Conservation (phyloP, 179 eudicot species). For the Carnegiea gigantea region DNA sequence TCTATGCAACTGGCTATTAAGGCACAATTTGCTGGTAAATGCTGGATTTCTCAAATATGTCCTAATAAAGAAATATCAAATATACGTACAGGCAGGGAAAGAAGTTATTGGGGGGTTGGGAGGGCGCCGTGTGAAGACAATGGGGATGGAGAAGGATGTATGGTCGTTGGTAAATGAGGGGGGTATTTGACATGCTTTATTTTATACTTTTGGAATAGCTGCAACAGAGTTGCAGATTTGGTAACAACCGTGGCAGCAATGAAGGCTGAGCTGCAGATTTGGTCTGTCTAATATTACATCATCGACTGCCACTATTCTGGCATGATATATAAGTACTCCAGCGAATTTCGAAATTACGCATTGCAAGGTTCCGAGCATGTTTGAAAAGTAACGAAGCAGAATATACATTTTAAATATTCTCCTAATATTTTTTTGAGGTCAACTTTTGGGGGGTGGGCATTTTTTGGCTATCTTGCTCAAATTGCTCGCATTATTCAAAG, state of each 20-base stretch:
- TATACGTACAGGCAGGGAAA: not conserved
- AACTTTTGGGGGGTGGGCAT: not conserved
- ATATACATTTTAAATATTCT: not conserved
- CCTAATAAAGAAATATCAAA: not conserved
- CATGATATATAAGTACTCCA: not conserved
- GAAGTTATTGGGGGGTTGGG: not conserved
- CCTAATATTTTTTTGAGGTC: too few relatives aligned
- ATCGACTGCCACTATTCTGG: not conserved
- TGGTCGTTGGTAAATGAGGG: not conserved
- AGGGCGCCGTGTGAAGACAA: not conserved
- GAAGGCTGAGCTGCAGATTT: not conserved
- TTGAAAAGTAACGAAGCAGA: too few relatives aligned
- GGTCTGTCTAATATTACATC: not conserved
- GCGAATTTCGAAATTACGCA: not conserved
- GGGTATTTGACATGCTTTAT: too few relatives aligned
- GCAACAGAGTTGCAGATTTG: too few relatives aligned
- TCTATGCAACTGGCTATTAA: conserved; percentile 61
- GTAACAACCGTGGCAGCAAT: too few relatives aligned
- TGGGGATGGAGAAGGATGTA: not conserved
- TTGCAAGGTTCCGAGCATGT: not conserved
- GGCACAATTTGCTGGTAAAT: conserved; percentile 68
- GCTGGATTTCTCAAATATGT: conserved; percentile 19
- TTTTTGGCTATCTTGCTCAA: not conserved
- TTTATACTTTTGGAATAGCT: too few relatives aligned
- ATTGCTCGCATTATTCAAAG: not conserved